These are phyloP conservation scores for Ulvella scutata DNA, from an alignment of 139 green algal genomes.

Conservation along the genomic window DNA sequence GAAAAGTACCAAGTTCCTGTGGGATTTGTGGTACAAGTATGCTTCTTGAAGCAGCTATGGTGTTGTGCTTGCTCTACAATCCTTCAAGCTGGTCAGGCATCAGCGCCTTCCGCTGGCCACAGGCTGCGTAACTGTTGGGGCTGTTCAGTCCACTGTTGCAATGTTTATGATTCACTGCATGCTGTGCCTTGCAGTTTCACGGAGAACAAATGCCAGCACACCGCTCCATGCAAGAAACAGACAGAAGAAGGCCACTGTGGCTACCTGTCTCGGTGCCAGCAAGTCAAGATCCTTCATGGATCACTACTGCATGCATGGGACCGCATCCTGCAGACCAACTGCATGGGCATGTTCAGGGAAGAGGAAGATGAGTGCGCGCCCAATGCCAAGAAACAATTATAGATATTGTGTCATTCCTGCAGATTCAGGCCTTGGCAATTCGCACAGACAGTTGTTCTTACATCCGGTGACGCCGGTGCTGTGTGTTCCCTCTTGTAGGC, in stretches of 20 bases:
- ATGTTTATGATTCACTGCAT: neutral
- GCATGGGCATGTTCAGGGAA: no score
- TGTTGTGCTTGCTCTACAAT: neutral
- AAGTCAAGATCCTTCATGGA: neutral
- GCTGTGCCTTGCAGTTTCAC: neutral
- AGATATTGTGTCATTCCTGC: no score
- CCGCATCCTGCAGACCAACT: neutral
- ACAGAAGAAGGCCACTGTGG: neutral
- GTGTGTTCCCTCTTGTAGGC: no score
- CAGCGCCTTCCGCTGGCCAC: neutral
- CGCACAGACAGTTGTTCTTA: no score
- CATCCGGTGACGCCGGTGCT: no score
- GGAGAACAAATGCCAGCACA: neutral
- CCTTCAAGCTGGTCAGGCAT: neutral
- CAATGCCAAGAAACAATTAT: no score
- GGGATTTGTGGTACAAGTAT: neutral
- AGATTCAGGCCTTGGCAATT: no score
- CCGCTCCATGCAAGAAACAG: neutral
- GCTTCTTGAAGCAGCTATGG: neutral
- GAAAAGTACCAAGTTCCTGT: neutral
- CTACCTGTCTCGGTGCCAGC: neutral
- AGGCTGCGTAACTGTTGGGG: no score
- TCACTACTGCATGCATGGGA: neutral
- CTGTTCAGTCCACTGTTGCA: no score
- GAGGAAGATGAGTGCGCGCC: no score